Evolutionary conservation across 257 asterid genomes (phyloP), one percentile per base, ranked within the genome.

Genomic region (Scutellaria minor): DNA sequence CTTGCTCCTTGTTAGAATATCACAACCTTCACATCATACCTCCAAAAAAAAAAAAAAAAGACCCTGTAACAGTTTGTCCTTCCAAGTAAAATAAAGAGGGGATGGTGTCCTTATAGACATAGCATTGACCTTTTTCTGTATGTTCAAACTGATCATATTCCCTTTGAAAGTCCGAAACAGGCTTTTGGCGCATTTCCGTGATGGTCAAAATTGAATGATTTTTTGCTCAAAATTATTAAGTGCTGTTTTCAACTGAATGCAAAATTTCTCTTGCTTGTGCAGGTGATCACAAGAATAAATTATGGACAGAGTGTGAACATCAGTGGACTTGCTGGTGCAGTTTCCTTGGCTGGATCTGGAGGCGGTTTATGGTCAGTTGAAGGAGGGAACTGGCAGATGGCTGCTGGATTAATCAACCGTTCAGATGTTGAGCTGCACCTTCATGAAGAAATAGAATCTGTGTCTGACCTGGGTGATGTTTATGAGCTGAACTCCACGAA

Each of bases 351-450:
- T 54, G 99, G 99, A 72, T 83, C 92, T 11, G 94, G 90, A 20
- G 89, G 95, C 65, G 96, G 95, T 64, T 81, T 91, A 61, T 95
- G 98, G 98, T 78, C 99, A 8, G 81, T 95, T 59, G 86, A 90
- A 84, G 98, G 91, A 67, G 98, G 99, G 65, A 95, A 95, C 86
- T 87, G 96, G 95, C 97, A 92, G 82, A 85, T 95, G 98, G 99
- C 98, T 50, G 93, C 95, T 71, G 90, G 92, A 45, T 77, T 95
- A 57, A 88, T 92, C 70, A 84, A 87, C 77, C 78, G 74, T 60
- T 95, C 99, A 40, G 77, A 87, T 68, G 95, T 87, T 67, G 73
- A 60, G 4, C 81, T 95, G 78, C 96, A 89, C 69, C 96, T 92
- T 76, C 70, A 84, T 54, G 97, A 92, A 88, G 97, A 90, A 83